phyloP scores from a whole-genome alignment of 441 rosid species.

The Gossypium lobatum region DNA sequence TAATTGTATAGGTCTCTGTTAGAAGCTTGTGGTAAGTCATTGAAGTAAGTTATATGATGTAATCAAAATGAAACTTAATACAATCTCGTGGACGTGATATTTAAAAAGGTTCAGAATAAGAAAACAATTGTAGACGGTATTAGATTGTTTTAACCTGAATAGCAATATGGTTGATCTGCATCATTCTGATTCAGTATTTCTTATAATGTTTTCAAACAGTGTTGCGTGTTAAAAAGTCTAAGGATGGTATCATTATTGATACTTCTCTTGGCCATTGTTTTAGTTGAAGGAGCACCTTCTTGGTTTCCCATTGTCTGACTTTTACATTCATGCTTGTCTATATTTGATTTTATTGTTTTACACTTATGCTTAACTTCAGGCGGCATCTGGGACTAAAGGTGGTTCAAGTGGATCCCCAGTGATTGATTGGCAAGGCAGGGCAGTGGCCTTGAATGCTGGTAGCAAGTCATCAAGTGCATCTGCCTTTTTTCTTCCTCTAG shows the following conservation, averaged over 20 bases:
- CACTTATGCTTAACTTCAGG: slow-evolving; percentile 39
- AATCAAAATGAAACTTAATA: background rate
- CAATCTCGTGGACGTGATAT: background rate
- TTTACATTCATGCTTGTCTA: slow-evolving; percentile 4
- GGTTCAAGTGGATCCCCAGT: slow-evolving; percentile 99
- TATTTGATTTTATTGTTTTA: slow-evolving; percentile 11
- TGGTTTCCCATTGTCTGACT: background rate
- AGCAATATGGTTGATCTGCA: background rate
- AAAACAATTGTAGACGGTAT: background rate
- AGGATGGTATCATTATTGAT: background rate
- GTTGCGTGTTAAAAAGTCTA: background rate
- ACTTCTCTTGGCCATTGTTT: background rate
- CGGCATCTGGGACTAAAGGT: slow-evolving; percentile 97
- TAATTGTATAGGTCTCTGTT: background rate
- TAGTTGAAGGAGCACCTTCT: background rate
- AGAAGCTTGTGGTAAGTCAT: background rate
- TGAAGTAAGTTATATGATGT: background rate
- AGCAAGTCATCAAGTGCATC: slow-evolving; percentile 89
- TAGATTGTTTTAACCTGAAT: background rate
- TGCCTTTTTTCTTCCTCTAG: slow-evolving; percentile 85
- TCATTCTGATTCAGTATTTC: background rate
- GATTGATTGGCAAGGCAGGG: slow-evolving; percentile 94
- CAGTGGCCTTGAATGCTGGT: slow-evolving; percentile 98
- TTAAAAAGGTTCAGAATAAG: background rate
- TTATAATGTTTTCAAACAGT: background rate